Percentiles rank a stretch among this genome's conserved stretches.
Evolutionary conservation across 805 yeast species (phyloP).

Genomic region (Saturnispora saitoi): DNA sequence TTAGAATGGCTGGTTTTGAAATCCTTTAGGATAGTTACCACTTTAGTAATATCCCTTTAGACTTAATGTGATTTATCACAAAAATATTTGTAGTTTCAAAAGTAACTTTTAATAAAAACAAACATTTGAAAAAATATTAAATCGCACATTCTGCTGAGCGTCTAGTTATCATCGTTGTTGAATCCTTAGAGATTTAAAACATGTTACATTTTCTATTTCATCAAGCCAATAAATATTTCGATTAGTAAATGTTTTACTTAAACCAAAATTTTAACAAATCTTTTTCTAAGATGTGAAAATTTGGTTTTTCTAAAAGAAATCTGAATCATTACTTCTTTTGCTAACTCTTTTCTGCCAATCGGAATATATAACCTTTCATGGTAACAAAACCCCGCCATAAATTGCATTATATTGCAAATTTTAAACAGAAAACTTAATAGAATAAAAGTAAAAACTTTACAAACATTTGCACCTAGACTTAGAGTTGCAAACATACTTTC

Average conservation of each 20-base stretch:
- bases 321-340: neutral
- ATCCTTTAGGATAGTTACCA: neutral
- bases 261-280: no score
- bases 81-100: neutral
- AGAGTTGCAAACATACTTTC: no score
- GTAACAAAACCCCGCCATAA: neutral
- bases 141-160: neutral
- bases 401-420: neutral
- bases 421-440: neutral
- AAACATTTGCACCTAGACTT: no score
- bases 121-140: no score
- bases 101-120: neutral
- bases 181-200: neutral
- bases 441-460: no score
- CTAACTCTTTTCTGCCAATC: conserved; percentile 2
- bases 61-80: conserved; percentile 4
- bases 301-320: neutral
- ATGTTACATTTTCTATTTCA: no score
- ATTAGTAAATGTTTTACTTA: no score
- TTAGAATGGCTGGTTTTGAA: conserved; percentile 6
- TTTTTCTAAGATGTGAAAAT: neutral
- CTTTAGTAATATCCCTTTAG: neutral
- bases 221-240: no score
- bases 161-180: neutral
- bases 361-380: neutral